phyloP scores from a whole-genome alignment of 2,329 filamentous ascomycete species.

The Cordyceps militaris region DNA sequence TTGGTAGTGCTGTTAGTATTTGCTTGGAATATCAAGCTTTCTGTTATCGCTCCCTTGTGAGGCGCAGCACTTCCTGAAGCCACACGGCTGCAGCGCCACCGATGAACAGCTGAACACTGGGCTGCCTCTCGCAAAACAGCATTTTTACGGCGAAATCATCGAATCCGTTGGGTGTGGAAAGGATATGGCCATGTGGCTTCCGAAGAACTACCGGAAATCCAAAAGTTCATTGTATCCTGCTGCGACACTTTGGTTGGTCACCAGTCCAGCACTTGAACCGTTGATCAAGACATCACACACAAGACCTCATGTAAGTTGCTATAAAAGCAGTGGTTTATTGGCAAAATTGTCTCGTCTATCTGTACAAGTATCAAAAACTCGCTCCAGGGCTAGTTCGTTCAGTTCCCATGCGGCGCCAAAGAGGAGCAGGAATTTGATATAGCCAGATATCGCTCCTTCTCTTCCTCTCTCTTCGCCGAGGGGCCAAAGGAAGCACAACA shows the following conservation, averaged over 20 bases:
- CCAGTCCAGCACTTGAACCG: not conserved
- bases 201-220: not conserved
- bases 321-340: not conserved
- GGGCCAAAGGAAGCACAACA: not conserved
- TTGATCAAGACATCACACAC: not conserved
- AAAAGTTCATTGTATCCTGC: not conserved
- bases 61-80: not conserved
- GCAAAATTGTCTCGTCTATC: conserved; percentile 5
- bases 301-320: not conserved
- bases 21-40: not conserved
- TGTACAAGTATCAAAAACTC: not conserved
- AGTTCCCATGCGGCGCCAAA: not conserved
- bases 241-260: not conserved
- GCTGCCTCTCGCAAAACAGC: not conserved
- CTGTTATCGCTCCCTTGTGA: not conserved
- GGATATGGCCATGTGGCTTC: too few species aligned
- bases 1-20: not conserved
- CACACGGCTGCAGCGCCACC: not conserved
- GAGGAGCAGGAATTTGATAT: not conserved
- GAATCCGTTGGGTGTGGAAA: too few species aligned
- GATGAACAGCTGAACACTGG: not conserved
- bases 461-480: not conserved
- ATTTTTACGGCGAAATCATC: too few species aligned
- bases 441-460: not conserved
- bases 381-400: not conserved